A percentile compares a stretch with the other conserved stretches of the same genome.
phyloP scores from a whole-genome alignment of 2,329 filamentous ascomycete species.

The Aspergillus viridinutans region DNA sequence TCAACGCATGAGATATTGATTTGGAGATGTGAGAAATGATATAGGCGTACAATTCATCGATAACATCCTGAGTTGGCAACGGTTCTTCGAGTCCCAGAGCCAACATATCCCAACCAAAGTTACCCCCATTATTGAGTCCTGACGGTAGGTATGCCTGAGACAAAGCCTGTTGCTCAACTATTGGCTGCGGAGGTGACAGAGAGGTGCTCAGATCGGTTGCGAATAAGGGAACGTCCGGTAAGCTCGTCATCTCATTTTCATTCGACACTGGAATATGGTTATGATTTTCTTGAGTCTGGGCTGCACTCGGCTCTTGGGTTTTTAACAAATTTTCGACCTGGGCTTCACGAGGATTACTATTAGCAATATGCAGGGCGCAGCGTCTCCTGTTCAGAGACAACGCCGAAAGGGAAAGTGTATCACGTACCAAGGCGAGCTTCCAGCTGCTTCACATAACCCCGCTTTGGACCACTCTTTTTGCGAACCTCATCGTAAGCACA shows the following conservation, averaged over 20 bases:
- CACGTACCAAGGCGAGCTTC: slow-evolving; percentile 81
- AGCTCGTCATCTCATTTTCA: slow-evolving; percentile 18
- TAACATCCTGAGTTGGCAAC: slow-evolving; percentile 70
- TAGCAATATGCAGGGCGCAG: slow-evolving; percentile 3
- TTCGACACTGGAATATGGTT: slow-evolving; percentile 27
- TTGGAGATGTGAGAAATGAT: not conserved
- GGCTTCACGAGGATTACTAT: slow-evolving; percentile 49
- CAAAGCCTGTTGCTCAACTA: slow-evolving; percentile 15
- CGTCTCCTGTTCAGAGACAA: slow-evolving; percentile 1
- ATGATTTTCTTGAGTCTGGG: slow-evolving; percentile 22
- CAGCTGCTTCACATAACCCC: slow-evolving; percentile 89
- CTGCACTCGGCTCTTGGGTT: slow-evolving; percentile 58
- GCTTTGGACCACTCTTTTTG: slow-evolving; percentile 90
- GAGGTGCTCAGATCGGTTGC: slow-evolving; percentile 16
- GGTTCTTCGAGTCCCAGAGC: slow-evolving; percentile 77
- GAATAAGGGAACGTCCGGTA: slow-evolving; percentile 23
- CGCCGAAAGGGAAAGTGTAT: not conserved
- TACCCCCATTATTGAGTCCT: slow-evolving; percentile 22
- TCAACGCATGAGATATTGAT: slow-evolving; percentile 12
- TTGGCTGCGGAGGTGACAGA: slow-evolving; percentile 24
- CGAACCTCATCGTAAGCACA: slow-evolving; percentile 90
- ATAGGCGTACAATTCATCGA: slow-evolving; percentile 70
- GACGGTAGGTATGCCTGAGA: slow-evolving; percentile 17
- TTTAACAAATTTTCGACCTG: slow-evolving; percentile 91
- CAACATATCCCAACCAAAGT: slow-evolving; percentile 81